These are phyloP conservation scores for Monosporascus sp. DNA, from an alignment of 2,329 filamentous ascomycete species.

Conservation along the genomic window DNA sequence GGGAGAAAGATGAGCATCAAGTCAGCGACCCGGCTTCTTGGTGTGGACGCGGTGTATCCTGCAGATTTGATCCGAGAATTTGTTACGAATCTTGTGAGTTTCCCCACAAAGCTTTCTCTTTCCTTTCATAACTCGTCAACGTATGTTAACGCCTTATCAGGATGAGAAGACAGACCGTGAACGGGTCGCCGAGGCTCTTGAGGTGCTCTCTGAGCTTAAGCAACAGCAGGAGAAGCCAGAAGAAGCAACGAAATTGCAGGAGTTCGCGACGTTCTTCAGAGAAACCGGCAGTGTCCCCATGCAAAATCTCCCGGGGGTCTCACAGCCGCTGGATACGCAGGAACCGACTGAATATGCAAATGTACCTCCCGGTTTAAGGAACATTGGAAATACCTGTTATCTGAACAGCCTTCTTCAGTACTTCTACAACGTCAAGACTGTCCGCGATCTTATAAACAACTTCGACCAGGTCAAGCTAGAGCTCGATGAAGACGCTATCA, in stretches of 20 bases:
- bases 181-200: constrained; percentile 21
- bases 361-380: constrained; percentile 80
- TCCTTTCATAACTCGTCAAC: background rate
- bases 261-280: constrained; percentile 18
- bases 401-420: constrained; percentile 95
- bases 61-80: constrained; percentile 23
- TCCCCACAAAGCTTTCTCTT: background rate
- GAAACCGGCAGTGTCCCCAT: constrained; percentile 6
- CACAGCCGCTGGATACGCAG: constrained; percentile 8
- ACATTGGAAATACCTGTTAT: constrained; percentile 97
- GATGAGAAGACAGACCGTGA: constrained; percentile 14
- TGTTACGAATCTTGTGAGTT: constrained; percentile 18
- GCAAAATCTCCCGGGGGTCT: background rate
- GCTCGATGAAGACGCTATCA: constrained; percentile 56
- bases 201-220: constrained; percentile 22
- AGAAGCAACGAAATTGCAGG: constrained; percentile 18
- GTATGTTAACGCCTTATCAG: constrained; percentile 10
- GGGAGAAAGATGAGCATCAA: constrained; percentile 17
- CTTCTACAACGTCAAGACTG: constrained; percentile 79
- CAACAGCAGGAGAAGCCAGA: constrained; percentile 9
- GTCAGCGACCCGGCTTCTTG: constrained; percentile 17
- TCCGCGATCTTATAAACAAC: constrained; percentile 74
- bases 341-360: constrained; percentile 31
- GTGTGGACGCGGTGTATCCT: constrained; percentile 19
- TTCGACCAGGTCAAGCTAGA: constrained; percentile 68